Conservation (phyloP, 495 filamentous ascomycete species). For the Entonaema liquescens region DNA sequence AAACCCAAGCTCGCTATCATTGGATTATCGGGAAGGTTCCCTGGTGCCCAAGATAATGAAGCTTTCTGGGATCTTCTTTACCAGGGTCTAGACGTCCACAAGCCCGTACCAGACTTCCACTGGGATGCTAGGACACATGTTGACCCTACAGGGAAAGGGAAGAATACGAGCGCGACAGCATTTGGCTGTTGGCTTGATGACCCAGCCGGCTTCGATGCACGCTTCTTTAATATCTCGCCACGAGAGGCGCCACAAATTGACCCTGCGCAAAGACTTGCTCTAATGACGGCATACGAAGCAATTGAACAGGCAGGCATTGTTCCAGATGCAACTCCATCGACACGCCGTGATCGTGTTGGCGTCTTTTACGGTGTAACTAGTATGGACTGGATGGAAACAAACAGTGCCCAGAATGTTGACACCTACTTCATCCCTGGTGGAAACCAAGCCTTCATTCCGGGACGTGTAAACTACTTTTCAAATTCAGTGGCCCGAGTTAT, state of each 20-base stretch:
- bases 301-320: constrained; percentile 84
- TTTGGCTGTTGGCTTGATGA: constrained; percentile 83
- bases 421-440: constrained; percentile 85
- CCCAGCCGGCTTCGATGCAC: constrained; percentile 74
- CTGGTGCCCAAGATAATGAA: constrained; percentile 62
- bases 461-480: constrained; percentile 58
- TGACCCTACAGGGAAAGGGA: constrained; percentile 70
- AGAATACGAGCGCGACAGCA: constrained; percentile 74
- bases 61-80: constrained; percentile 71
- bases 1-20: constrained; percentile 64
- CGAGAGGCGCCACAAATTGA: constrained; percentile 70
- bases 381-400: constrained; percentile 80
- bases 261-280: constrained; percentile 77
- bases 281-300: constrained; percentile 83
- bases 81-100: constrained; percentile 61
- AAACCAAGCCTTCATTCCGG: constrained; percentile 70
- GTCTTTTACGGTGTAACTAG: constrained; percentile 85
- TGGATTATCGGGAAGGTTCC: constrained; percentile 71
- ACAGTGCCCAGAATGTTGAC: constrained; percentile 77
- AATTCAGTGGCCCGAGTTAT: constrained; percentile 51
- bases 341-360: constrained; percentile 71
- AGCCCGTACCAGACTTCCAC: constrained; percentile 67
- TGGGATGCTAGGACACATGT: constrained; percentile 76
- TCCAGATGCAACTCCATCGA: constrained; percentile 69
- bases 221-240: constrained; percentile 65